Percentiles rank a stretch among this genome's conserved stretches.
These are phyloP conservation scores for Saussurea involucrata DNA, from an alignment of 129 eudicot genomes.

Conservation along the genomic window DNA sequence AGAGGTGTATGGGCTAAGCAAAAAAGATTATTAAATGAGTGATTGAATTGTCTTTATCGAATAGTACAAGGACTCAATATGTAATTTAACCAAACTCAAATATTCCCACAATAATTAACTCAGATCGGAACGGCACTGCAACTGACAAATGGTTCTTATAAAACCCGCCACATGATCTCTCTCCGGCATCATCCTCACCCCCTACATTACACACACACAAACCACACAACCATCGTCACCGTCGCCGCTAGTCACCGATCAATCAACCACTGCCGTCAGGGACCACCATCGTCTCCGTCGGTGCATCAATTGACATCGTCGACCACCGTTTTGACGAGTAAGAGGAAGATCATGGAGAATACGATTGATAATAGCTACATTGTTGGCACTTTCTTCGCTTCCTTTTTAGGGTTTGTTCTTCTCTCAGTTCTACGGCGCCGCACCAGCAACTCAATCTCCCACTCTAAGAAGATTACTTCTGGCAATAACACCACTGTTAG, in stretches of 20 bases:
- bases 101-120: not conserved
- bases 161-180: constrained; percentile 9
- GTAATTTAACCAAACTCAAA: not conserved
- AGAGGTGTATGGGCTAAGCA: not conserved
- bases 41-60: constrained; percentile 1
- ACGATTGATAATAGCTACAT: constrained; percentile 35
- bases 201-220: not conserved
- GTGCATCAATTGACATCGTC: not conserved
- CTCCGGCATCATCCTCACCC: constrained; percentile 12
- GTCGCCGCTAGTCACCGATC: constrained; percentile 7
- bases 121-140: not conserved
- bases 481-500: not conserved
- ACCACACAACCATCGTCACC: constrained; percentile 3
- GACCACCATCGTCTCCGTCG: not conserved
- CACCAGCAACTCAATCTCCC: not conserved
- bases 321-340: not conserved
- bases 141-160: constrained; percentile 23
- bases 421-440: constrained; percentile 32
- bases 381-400: constrained; percentile 41
- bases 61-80: not conserved
- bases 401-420: constrained; percentile 39
- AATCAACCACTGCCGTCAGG: not conserved
- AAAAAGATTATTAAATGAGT: not conserved
- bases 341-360: constrained; percentile 20
- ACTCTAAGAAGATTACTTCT: constrained; percentile 8